Percentiles rank a stretch among this genome's conserved stretches.
Evolutionary conservation across 768 basidiomycete species (phyloP).

Genomic region (Exsudoporus frostii): DNA sequence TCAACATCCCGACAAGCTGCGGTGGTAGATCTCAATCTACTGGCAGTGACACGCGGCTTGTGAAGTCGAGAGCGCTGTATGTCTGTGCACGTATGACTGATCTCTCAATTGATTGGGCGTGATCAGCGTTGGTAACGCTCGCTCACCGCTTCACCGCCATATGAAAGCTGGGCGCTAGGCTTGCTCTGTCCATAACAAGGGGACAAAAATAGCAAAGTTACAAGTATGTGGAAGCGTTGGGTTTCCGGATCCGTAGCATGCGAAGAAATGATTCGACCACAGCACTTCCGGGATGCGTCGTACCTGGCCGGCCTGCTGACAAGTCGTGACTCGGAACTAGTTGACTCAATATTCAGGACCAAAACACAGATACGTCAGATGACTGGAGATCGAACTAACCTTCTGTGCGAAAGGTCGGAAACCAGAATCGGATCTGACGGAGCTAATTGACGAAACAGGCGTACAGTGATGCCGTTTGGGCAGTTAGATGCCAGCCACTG

Average conservation of each 20-base stretch:
- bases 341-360: constrained; percentile 16
- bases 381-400: constrained; percentile 19
- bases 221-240: constrained; percentile 1
- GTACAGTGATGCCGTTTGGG: constrained; percentile 28
- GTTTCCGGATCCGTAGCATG: constrained; percentile 4
- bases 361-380: constrained; percentile 19
- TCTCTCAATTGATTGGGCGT: constrained; percentile 11
- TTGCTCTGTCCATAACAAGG: constrained; percentile 2
- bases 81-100: constrained; percentile 14
- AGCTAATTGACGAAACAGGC: constrained; percentile 20
- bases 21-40: constrained; percentile 11
- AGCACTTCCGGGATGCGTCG: constrained; percentile 8
- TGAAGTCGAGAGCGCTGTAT: constrained; percentile 2
- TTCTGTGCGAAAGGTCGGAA: constrained; percentile 17
- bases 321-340: constrained; percentile 10
- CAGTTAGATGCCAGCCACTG: constrained; percentile 29
- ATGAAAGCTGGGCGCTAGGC: constrained; percentile 8
- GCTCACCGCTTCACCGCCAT: constrained; percentile 3
- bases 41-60: constrained; percentile 16
- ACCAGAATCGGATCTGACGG: constrained; percentile 22
- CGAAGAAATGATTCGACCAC: constrained; percentile 14
- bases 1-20: constrained; percentile 15
- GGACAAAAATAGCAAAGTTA: constrained; percentile 14
- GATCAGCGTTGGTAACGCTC: constrained; percentile 22
- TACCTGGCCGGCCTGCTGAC: constrained; percentile 26